phyloP scores from a whole-genome alignment of 352 stramenopile species.

The Globisporangium yorkense region DNA sequence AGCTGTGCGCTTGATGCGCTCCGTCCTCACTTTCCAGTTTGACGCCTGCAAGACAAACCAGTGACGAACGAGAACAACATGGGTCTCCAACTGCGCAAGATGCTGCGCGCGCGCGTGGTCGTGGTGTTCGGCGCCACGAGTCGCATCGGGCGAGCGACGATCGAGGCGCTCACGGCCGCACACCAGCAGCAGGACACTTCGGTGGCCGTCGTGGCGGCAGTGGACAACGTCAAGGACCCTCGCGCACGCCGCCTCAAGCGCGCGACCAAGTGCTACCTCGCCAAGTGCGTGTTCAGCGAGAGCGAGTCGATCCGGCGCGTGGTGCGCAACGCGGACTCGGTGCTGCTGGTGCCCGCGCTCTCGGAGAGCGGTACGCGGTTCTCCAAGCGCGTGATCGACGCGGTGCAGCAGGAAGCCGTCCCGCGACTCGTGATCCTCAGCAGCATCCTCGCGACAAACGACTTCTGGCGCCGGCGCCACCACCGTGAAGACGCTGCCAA shows the following conservation, averaged over 20 bases:
- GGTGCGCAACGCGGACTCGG: slow-evolving; percentile 60
- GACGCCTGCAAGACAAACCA: neutral
- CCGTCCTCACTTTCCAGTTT: neutral
- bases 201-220: slow-evolving; percentile 47
- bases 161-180: slow-evolving; percentile 42
- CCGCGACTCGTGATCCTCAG: slow-evolving; percentile 56
- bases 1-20: neutral
- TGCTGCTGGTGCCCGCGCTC: slow-evolving; percentile 58
- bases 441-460: slow-evolving; percentile 48
- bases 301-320: slow-evolving; percentile 42
- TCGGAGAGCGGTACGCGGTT: slow-evolving; percentile 55
- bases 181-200: slow-evolving; percentile 34
- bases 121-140: slow-evolving; percentile 75
- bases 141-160: slow-evolving; percentile 46
- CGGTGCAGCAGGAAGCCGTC: slow-evolving; percentile 34
- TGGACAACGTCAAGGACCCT: slow-evolving; percentile 45
- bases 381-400: slow-evolving; percentile 65
- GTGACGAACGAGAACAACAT: slow-evolving; percentile 13
- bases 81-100: slow-evolving; percentile 51
- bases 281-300: slow-evolving; percentile 49
- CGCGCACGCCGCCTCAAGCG: slow-evolving; percentile 48
- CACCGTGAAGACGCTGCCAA: neutral
- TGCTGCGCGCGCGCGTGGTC: slow-evolving; percentile 52
- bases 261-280: slow-evolving; percentile 44
- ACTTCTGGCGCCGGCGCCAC: slow-evolving; percentile 17